Evolutionary conservation across 1,139 yeast species (phyloP).

Genomic region (Debaryomyces robertsiae): DNA sequence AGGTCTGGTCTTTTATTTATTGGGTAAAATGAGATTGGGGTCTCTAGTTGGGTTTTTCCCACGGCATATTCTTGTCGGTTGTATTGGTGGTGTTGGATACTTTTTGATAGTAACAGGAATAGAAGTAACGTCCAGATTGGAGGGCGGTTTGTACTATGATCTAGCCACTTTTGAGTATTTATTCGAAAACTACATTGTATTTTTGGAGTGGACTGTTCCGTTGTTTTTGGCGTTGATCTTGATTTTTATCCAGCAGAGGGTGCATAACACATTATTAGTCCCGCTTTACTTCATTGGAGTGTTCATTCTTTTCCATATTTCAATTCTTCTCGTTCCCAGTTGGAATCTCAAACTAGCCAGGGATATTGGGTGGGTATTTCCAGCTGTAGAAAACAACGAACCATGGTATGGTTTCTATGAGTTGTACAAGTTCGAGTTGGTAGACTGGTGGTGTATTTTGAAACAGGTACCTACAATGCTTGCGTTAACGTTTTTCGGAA

Average conservation of each 20-base stretch:
- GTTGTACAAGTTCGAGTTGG: slow-evolving; percentile 66
- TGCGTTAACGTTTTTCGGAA: slow-evolving; percentile 93
- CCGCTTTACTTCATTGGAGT: slow-evolving; percentile 80
- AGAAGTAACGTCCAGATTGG: slow-evolving; percentile 81
- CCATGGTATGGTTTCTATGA: slow-evolving; percentile 90
- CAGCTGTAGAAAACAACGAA: slow-evolving; percentile 61
- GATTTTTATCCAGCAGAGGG: slow-evolving; percentile 60
- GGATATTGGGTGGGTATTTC: slow-evolving; percentile 82
- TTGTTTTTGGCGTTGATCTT: slow-evolving; percentile 61
- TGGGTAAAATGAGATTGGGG: slow-evolving; percentile 83
- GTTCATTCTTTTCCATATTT: slow-evolving; percentile 66
- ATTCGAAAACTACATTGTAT: slow-evolving; percentile 36
- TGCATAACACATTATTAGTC: slow-evolving; percentile 74
- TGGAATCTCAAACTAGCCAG: slow-evolving; percentile 66
- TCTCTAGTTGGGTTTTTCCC: slow-evolving; percentile 93
- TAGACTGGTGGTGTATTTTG: slow-evolving; percentile 71
- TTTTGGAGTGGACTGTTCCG: slow-evolving; percentile 77
- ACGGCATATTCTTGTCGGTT: slow-evolving; percentile 91
- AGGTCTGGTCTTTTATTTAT: slow-evolving; percentile 71
- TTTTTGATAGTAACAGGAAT: slow-evolving; percentile 87
- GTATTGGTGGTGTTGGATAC: slow-evolving; percentile 98
- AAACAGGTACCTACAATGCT: slow-evolving; percentile 88
- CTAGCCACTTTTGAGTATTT: slow-evolving; percentile 55
- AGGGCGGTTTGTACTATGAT: slow-evolving; percentile 71
- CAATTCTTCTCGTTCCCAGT: slow-evolving; percentile 65